Evolutionary conservation across 2,329 filamentous ascomycete genomes (phyloP).

Genomic region (Talaromyces islandicus): DNA sequence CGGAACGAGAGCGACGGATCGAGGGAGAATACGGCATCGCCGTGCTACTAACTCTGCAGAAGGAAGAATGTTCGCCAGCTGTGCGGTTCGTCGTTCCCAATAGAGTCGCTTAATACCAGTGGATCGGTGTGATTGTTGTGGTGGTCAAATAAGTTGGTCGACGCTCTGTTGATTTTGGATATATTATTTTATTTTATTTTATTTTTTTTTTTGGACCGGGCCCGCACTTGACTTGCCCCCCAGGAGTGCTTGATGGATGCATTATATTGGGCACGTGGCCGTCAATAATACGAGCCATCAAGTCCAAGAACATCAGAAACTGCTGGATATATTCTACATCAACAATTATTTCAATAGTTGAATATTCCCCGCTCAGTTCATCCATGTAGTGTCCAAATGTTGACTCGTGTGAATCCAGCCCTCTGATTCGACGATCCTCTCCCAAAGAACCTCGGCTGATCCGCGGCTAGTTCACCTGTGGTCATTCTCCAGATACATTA

Average conservation of each 20-base stretch:
- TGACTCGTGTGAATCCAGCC: neutral
- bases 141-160: neutral
- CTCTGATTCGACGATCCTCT: neutral
- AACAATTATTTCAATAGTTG: neutral
- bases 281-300: neutral
- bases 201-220: neutral
- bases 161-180: neutral
- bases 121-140: neutral
- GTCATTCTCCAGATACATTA: neutral
- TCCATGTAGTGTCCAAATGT: neutral
- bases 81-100: neutral
- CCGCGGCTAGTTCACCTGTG: neutral
- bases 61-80: constrained; percentile 1
- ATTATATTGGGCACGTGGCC: neutral
- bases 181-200: no score
- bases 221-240: neutral
- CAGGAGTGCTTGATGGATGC: no score
- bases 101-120: neutral
- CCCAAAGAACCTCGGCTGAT: neutral
- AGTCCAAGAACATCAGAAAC: neutral
- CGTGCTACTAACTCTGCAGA: constrained; percentile 34
- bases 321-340: neutral
- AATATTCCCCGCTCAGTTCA: neutral
- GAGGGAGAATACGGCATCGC: constrained; percentile 23
- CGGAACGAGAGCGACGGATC: constrained; percentile 31